A percentile compares a stretch with the other conserved stretches of the same genome.
phyloP scores from a whole-genome alignment of 2,329 filamentous ascomycete genomes.

The Lojkania enalia region DNA sequence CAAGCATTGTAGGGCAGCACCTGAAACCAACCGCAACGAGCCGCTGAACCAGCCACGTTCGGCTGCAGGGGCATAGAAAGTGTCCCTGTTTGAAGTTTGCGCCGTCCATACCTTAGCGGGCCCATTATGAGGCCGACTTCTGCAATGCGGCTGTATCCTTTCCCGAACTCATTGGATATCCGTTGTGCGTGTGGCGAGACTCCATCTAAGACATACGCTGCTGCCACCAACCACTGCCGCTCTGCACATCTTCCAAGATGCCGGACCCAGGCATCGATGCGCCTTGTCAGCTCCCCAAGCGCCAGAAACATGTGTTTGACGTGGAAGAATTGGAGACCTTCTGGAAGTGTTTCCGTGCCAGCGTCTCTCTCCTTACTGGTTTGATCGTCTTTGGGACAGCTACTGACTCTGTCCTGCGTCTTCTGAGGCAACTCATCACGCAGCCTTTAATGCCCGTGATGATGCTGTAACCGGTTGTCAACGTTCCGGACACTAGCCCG shows the following conservation, averaged over 20 bases:
- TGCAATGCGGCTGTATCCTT: slow-evolving; percentile 27
- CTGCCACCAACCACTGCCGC: slow-evolving; percentile 9
- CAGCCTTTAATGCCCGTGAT: slow-evolving; percentile 18
- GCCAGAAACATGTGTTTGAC: slow-evolving; percentile 15
- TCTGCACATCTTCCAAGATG: no score
- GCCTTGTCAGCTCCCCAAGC: slow-evolving; percentile 9
- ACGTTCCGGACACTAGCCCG: slow-evolving; percentile 7
- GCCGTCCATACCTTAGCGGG: slow-evolving; percentile 42
- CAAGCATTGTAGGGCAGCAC: slow-evolving; percentile 30
- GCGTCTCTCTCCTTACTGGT: no score
- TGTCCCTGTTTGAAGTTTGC: slow-evolving; percentile 37
- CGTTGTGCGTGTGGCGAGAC: slow-evolving; percentile 10
- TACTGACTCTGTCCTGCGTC: slow-evolving; percentile 13
- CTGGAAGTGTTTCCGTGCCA: slow-evolving; percentile 30
- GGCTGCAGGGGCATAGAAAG: slow-evolving; percentile 30
- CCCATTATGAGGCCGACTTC: slow-evolving; percentile 22
- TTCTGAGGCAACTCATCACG: slow-evolving; percentile 14
- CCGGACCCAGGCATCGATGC: slow-evolving; percentile 2
- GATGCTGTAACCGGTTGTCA: slow-evolving; percentile 20
- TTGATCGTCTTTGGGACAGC: no score
- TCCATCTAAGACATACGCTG: slow-evolving; percentile 10
- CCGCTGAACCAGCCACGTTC: slow-evolving; percentile 19
- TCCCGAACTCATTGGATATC: slow-evolving; percentile 33
- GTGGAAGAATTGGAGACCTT: slow-evolving; percentile 23
- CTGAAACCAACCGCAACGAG: slow-evolving; percentile 34